A percentile compares a stretch with the other conserved stretches of the same genome.
Conservation (phyloP, 1,284 basidiomycete species). For the Heterobasidion annosum region DNA sequence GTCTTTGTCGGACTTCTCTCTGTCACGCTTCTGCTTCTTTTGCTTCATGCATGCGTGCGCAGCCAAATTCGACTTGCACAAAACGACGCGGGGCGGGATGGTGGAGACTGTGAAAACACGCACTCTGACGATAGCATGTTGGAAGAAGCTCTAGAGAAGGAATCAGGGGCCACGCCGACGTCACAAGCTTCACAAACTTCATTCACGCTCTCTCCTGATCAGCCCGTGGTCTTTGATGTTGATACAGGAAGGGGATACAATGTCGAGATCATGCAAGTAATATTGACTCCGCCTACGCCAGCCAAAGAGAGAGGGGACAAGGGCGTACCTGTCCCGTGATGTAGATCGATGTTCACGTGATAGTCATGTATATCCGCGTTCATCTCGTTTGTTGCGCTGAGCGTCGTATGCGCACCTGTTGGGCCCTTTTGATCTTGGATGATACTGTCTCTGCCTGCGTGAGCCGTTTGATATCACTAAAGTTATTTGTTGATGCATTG, state of each 20-base stretch:
- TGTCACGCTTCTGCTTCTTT: neutral
- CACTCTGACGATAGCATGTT: neutral
- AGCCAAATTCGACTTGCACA: neutral
- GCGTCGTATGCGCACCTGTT: no score
- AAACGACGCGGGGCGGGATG: neutral
- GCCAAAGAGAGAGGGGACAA: neutral
- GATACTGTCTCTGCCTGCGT: no score
- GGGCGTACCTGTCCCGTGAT: neutral
- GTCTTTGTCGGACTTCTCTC: neutral
- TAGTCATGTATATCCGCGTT: no score
- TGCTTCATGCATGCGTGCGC: neutral
- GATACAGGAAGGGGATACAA: neutral
- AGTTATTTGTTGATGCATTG: no score
- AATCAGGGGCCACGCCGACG: neutral
- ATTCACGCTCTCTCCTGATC: neutral
- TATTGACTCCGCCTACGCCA: neutral
- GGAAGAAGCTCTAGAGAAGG: neutral
- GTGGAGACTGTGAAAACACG: neutral
- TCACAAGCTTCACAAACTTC: neutral
- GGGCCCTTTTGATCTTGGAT: no score
- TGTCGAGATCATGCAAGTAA: neutral
- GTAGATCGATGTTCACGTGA: neutral
- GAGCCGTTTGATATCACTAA: no score
- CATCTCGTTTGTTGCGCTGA: no score
- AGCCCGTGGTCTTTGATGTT: neutral